These are phyloP conservation scores for Colletotrichum karsti DNA, from an alignment of 2,329 filamentous ascomycete genomes.

Conservation along the genomic window DNA sequence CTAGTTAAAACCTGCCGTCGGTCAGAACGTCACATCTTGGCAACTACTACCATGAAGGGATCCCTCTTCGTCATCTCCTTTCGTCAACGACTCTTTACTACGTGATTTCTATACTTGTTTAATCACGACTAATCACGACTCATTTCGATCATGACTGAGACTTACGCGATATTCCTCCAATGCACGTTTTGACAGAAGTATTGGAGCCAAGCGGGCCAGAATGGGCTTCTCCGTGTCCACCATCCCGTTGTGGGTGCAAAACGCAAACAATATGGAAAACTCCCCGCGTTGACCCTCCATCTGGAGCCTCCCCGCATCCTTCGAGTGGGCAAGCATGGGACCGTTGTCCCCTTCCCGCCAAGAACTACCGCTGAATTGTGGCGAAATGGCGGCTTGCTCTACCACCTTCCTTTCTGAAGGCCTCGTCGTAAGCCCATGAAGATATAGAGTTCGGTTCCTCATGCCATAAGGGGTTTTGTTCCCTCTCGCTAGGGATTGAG, in stretches of 20 bases:
- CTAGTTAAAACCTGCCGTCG: conserved; percentile 7
- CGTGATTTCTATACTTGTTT: background rate
- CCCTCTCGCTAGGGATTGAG: background rate
- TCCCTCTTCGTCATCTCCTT: background rate
- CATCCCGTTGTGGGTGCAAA: background rate
- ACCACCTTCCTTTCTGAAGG: conserved; percentile 1
- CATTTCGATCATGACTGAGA: background rate
- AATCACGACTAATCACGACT: background rate
- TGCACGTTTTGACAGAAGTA: background rate
- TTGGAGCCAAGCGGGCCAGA: background rate
- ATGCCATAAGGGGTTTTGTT: background rate
- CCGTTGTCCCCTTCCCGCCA: conserved; percentile 8
- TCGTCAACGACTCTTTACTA: background rate
- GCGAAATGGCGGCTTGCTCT: background rate
- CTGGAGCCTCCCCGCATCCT: background rate
- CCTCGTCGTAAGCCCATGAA: background rate
- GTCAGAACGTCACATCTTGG: conserved; percentile 10
- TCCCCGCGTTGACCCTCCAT: background rate
- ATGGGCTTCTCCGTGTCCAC: background rate
- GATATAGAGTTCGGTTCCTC: background rate
- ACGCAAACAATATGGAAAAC: background rate
- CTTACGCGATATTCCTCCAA: background rate
- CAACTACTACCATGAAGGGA: background rate
- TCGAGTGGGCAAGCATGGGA: background rate
- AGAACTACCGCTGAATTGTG: background rate